These are phyloP conservation scores for Aquilaria yunnanensis DNA, from an alignment of 345 rosid species.

Conservation along the genomic window DNA sequence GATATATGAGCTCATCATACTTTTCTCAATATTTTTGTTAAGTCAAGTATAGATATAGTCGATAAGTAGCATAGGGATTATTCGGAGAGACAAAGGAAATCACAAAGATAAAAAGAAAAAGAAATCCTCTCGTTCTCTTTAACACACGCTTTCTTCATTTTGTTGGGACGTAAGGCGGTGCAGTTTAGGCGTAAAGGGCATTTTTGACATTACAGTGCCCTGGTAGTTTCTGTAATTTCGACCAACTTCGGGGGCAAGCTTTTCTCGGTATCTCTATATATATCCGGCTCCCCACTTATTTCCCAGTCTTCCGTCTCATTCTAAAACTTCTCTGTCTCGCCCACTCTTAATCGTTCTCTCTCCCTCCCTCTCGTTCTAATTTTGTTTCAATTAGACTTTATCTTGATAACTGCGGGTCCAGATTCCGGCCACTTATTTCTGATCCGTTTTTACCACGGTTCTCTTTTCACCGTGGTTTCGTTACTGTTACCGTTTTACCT, in stretches of 20 bases:
- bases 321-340: neutral
- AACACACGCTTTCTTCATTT: too few species aligned
- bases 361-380: constrained; percentile 3
- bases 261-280: constrained; percentile 23
- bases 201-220: neutral
- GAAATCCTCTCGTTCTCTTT: too few species aligned
- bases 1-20: too few species aligned
- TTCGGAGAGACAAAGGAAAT: too few species aligned
- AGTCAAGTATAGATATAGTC: too few species aligned
- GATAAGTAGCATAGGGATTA: too few species aligned
- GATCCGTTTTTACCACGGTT: neutral
- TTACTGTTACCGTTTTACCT: neutral
- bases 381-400: neutral
- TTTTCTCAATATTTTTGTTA: too few species aligned
- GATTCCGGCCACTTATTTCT: neutral
- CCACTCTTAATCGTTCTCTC: neutral
- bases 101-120: too few species aligned
- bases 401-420: neutral
- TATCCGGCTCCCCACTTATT: constrained; percentile 1
- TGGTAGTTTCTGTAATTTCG: constrained; percentile 17
- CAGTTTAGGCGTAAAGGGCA: constrained; percentile 11
- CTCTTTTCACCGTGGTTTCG: neutral
- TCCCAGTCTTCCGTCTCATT: neutral
- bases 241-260: neutral
- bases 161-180: neutral